These are phyloP conservation scores for Artomyces pyxidatus DNA, from an alignment of 768 basidiomycete genomes.

Conservation along the genomic window DNA sequence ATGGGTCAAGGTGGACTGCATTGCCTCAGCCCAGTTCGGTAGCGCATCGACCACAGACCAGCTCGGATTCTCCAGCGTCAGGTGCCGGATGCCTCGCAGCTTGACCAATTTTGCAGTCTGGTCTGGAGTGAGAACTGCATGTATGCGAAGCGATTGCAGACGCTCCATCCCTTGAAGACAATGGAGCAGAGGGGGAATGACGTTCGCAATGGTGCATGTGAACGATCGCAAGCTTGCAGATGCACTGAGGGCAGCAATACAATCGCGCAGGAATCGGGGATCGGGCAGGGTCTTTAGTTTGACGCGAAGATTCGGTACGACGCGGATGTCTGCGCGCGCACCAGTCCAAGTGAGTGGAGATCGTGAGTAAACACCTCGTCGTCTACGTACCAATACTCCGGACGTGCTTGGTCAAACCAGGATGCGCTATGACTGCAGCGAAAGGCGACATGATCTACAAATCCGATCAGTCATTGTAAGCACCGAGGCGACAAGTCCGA, in stretches of 20 bases:
- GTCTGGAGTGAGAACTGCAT: slow-evolving; percentile 42
- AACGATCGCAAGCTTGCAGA: slow-evolving; percentile 51
- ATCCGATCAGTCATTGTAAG: neutral
- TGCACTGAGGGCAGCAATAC: slow-evolving; percentile 36
- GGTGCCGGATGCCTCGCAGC: slow-evolving; percentile 31
- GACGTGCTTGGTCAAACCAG: slow-evolving; percentile 48
- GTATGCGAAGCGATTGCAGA: slow-evolving; percentile 40
- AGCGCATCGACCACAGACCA: slow-evolving; percentile 54
- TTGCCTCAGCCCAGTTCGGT: slow-evolving; percentile 43
- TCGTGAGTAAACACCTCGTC: neutral
- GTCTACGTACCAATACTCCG: slow-evolving; percentile 43
- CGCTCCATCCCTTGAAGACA: slow-evolving; percentile 35
- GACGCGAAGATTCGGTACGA: slow-evolving; percentile 32
- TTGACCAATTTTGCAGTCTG: slow-evolving; percentile 39
- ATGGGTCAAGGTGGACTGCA: slow-evolving; percentile 38
- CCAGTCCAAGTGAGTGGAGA: slow-evolving; percentile 4
- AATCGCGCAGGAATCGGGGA: slow-evolving; percentile 46
- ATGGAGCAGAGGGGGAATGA: slow-evolving; percentile 42
- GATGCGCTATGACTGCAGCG: slow-evolving; percentile 43
- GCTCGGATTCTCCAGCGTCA: slow-evolving; percentile 52
- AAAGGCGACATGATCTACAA: slow-evolving; percentile 52
- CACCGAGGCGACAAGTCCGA: slow-evolving; percentile 1
- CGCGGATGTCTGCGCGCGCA: slow-evolving; percentile 37
- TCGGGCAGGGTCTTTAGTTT: slow-evolving; percentile 19
- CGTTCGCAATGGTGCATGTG: slow-evolving; percentile 37